Conservation (phyloP, 2,329 filamentous ascomycete genomes). For the Phyllosticta ampelicida region DNA sequence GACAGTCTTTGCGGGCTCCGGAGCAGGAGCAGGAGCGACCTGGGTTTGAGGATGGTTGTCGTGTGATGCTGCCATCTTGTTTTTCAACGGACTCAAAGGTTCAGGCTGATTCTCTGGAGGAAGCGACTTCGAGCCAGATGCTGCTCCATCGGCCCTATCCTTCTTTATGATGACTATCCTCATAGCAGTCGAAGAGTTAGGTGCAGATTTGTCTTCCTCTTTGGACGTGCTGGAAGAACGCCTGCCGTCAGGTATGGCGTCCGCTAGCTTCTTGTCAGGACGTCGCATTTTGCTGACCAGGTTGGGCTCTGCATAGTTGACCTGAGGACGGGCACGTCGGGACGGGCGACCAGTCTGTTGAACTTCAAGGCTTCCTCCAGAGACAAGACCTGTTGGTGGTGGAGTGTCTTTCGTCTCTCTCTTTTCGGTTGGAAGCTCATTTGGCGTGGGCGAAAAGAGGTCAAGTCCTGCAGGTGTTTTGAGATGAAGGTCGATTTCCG, state of each 20-base stretch:
- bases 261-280: conserved; percentile 35
- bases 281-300: conserved; percentile 40
- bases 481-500: conserved; percentile 21
- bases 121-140: conserved; percentile 20
- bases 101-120: conserved; percentile 12
- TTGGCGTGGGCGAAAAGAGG: conserved; percentile 35
- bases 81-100: conserved; percentile 25
- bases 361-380: not conserved
- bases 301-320: conserved; percentile 41
- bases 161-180: conserved; percentile 17
- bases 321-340: conserved; percentile 34
- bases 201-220: conserved; percentile 13
- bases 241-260: conserved; percentile 26
- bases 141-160: conserved; percentile 16
- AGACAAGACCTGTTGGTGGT: not conserved
- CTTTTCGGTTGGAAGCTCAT: conserved; percentile 23
- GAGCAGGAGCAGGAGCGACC: not conserved
- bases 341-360: conserved; percentile 24
- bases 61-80: conserved; percentile 18
- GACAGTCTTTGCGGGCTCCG: conserved; percentile 11
- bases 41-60: conserved; percentile 10
- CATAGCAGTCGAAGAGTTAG: conserved; percentile 4
- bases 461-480: conserved; percentile 27
- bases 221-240: conserved; percentile 14
- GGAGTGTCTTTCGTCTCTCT: conserved; percentile 2